These are phyloP conservation scores for Penicillium expansum DNA, from an alignment of 2,329 filamentous ascomycete genomes.

Conservation along the genomic window DNA sequence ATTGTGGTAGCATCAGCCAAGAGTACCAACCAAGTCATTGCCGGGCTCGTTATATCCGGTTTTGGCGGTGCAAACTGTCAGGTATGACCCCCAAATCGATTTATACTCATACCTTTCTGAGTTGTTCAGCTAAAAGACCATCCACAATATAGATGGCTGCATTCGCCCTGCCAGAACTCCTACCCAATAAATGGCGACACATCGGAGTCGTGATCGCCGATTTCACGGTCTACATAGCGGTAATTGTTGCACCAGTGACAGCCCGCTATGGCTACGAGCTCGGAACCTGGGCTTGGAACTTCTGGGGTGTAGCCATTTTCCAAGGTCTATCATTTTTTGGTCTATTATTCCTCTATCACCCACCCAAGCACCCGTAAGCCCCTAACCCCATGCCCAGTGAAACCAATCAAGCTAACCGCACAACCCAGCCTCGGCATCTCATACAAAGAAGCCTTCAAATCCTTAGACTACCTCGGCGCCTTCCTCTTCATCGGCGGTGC, in stretches of 20 bases:
- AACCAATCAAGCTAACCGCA: too few species aligned
- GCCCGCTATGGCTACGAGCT: conserved; percentile 43
- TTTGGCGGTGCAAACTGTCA: conserved; percentile 49
- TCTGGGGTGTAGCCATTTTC: conserved; percentile 45
- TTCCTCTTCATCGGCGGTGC: conserved; percentile 39
- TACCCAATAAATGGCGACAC: conserved; percentile 52
- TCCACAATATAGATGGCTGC: conserved; percentile 32
- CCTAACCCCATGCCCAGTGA: too few species aligned
- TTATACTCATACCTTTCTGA: too few species aligned
- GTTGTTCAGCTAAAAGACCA: too few species aligned
- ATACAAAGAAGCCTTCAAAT: conserved; percentile 34
- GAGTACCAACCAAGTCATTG: conserved; percentile 41
- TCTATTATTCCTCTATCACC: conserved; percentile 43
- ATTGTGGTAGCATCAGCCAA: conserved; percentile 42
- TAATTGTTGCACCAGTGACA: conserved; percentile 48
- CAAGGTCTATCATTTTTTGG: conserved; percentile 47
- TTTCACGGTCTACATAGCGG: conserved; percentile 44
- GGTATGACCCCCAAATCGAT: conserved; percentile 15
- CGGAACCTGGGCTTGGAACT: conserved; percentile 47
- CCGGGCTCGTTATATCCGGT: conserved; percentile 43
- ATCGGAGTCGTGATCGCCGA: conserved; percentile 47
- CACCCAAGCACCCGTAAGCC: conserved; percentile 37
- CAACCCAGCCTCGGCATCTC: conserved; percentile 19
- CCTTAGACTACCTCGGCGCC: conserved; percentile 41
- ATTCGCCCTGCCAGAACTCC: conserved; percentile 48